phyloP scores from a whole-genome alignment of 805 yeast genomes.

The Candida ulmi region DNA sequence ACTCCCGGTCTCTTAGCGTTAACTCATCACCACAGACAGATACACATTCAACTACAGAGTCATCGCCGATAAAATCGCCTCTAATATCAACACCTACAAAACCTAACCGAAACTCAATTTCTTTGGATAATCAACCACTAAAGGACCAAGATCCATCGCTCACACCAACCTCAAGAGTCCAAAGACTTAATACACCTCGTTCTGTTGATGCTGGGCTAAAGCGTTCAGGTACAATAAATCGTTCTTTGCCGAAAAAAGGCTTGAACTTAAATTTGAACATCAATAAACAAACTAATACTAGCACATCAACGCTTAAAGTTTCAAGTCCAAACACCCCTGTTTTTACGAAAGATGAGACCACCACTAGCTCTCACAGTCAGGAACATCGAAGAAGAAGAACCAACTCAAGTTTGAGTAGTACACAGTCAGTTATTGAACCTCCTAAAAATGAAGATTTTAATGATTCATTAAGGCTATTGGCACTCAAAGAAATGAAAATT shows the following conservation, averaged over 20 bases:
- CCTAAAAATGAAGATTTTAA: slow-evolving; percentile 35
- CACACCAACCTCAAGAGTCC: slow-evolving; percentile 1
- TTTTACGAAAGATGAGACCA: slow-evolving; percentile 1
- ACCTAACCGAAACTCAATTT: slow-evolving; percentile 17
- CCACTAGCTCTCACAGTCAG: neutral
- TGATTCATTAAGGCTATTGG: slow-evolving; percentile 52
- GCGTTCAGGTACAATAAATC: slow-evolving; percentile 21
- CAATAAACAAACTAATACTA: slow-evolving; percentile 4
- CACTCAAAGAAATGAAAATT: slow-evolving; percentile 62
- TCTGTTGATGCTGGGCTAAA: slow-evolving; percentile 6
- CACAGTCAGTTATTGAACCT: slow-evolving; percentile 7
- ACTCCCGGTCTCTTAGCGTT: slow-evolving; percentile 18
- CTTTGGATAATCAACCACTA: slow-evolving; percentile 20
- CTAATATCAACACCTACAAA: slow-evolving; percentile 22
- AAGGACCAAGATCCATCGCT: neutral
- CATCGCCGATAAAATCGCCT: slow-evolving; percentile 17
- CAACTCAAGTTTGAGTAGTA: slow-evolving; percentile 10
- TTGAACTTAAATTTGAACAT: slow-evolving; percentile 18
- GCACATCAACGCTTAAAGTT: slow-evolving; percentile 3
- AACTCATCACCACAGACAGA: neutral
- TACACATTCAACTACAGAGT: slow-evolving; percentile 1
- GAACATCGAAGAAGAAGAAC: slow-evolving; percentile 17
- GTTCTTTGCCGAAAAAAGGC: slow-evolving; percentile 16
- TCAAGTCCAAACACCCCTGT: slow-evolving; percentile 11
- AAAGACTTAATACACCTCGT: neutral